Evolutionary conservation across 2,329 filamentous ascomycete species (phyloP).

Genomic region (Ophiosphaerella korrae): DNA sequence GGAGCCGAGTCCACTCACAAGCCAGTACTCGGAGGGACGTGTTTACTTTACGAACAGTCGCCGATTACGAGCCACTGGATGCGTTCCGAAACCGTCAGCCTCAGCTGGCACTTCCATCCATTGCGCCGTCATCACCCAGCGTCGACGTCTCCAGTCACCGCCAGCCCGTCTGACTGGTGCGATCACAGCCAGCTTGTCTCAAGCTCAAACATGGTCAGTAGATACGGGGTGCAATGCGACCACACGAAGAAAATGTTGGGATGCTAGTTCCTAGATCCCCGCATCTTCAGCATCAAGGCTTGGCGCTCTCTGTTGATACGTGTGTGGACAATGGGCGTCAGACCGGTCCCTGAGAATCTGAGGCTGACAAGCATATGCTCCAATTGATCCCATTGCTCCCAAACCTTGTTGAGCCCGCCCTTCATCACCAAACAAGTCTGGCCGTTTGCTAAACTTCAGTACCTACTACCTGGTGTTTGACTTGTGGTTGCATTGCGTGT

Average conservation of each 20-base stretch:
- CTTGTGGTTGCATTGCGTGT: neutral
- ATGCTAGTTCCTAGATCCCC: conserved; percentile 23
- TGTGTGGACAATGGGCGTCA: conserved; percentile 36
- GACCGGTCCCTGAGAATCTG: conserved; percentile 35
- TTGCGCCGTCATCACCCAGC: conserved; percentile 13
- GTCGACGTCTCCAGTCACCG: conserved; percentile 10
- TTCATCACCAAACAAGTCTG: neutral
- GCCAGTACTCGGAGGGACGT: conserved; percentile 33
- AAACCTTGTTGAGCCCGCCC: conserved; percentile 21
- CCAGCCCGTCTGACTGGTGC: conserved; percentile 8
- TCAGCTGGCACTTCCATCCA: conserved; percentile 17
- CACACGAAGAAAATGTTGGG: conserved; percentile 23
- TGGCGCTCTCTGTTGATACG: conserved; percentile 25
- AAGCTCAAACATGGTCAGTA: conserved; percentile 20
- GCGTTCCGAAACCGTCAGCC: conserved; percentile 20
- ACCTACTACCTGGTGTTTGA: too few species aligned
- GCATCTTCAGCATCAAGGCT: conserved; percentile 20
- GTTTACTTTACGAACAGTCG: conserved; percentile 36
- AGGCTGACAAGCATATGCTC: conserved; percentile 34
- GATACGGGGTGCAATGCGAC: conserved; percentile 13
- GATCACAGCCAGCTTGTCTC: conserved; percentile 14
- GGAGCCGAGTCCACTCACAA: conserved; percentile 30
- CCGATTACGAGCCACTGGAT: conserved; percentile 33
- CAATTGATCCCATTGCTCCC: neutral
- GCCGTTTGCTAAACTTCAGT: too few species aligned